Base-by-base conservation (phyloP, 257 asterid species). In the Nicotiana tomentosiformis region DNA sequence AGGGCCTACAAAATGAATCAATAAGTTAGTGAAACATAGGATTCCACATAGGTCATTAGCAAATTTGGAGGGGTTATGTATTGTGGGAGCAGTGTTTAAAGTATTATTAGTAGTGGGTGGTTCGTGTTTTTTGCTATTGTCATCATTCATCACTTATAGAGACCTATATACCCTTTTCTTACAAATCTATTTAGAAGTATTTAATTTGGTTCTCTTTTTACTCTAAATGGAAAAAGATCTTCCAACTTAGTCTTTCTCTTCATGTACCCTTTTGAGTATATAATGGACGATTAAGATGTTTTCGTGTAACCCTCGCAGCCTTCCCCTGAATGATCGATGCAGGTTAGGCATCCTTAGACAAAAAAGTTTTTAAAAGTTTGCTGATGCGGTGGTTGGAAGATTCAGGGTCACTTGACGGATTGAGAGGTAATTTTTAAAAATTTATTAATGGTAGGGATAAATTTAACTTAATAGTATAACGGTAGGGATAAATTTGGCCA, bases 1-100 rank as follows among this genome's bases (percentile, higher is more conserved):
- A 85, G 90, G 90, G 32, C 85, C 88, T 55, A 82, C 82, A 72
- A 32, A 72, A 15, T 87, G 67, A 12, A 51, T 72, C 83, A 32
- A 77, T 56, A 18, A 37, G 30, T 56, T 32, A 2, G 32, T 32
- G 68, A 32, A 68, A 77, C 51, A 56, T 32, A 51, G 43, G 49
- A 77, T 55, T 77, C 67, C 81, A 77, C 32, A 51, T 55, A 66
- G 2, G 10, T 66, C 74, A 66, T 66, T 26, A 55, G 66, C 81
- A 53, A 77, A 29, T 77, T 58, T 77, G 43, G 81, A 16, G 29
- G 15, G 65, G 29, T 8, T 55, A 26, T 29, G 81, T 2, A 6
- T 77, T 77, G 23, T 77, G 39, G 61, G 15, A 57, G 49, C 81
- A 53, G 66, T 77, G 81, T 77, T 56, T 32, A 55, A 60, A 60